Evolutionary conservation across 2,329 filamentous ascomycete genomes (phyloP), one percentile per base, ranked within the genome.

Genomic region (Sphaceloma murrayae): DNA sequence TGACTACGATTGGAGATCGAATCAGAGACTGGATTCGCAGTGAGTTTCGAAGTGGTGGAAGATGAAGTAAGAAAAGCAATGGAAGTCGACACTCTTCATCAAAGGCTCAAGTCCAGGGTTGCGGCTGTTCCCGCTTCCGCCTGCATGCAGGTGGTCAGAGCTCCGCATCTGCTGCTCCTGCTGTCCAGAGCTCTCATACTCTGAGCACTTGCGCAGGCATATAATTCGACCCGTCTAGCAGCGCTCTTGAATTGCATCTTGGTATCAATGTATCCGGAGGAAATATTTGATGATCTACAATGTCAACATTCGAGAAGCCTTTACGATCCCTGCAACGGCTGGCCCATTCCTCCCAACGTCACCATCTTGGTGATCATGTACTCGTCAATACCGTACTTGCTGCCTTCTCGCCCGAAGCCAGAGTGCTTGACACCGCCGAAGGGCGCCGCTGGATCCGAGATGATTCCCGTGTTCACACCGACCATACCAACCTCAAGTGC

Each of bases 401-500:
- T 68, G 17, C 70, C 70, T 54, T 74, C 70, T 29, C 68, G 54
- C 1, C 71, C 70, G 50, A 72, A 73, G 0, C 71, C 71, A 49
- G 62, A 67, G 49, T 67, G 58, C 56, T 71, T 70, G 9, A 71
- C 64, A 17, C 68, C 68, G 21, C 67, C 67, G 53, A 70, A 70
- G 13, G 63, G 58, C 38, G 64, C 54, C 3, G 68, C 69, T 7
- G 64, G 58, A 51, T 72, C 70, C 3, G 62, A 67, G 40, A 72
- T 69, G 46, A 71, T 40, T 1, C 68, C 68, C 4, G 69, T 71
- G 53, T 73, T 73, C 30, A 73, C 62, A 45, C 85, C 85, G 1
- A 93, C 77, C 86, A 93, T 93, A 43, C 85, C 86, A 1, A 89
- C 83, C 59, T 93, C 82, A 29, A 93, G 66, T 11, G 74, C 72